Conservation (phyloP, 1,284 basidiomycete species). For the Phylloboletellus chloephorus region DNA sequence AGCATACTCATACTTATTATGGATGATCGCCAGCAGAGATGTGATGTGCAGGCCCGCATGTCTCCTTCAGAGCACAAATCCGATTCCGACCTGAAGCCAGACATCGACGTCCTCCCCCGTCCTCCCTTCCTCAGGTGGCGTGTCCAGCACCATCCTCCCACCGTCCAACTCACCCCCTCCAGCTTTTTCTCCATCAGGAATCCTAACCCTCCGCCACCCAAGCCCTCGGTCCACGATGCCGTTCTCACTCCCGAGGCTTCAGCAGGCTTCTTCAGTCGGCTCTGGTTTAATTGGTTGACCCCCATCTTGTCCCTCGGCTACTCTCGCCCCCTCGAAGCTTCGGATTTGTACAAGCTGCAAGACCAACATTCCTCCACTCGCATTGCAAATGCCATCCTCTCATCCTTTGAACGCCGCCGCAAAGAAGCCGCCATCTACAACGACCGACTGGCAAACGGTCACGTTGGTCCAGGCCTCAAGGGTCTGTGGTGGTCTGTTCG, state of each 20-base stretch:
- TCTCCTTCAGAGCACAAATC: constrained; percentile 4
- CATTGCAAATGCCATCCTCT: constrained; percentile 60
- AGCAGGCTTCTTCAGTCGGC: constrained; percentile 37
- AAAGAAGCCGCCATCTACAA: constrained; percentile 68
- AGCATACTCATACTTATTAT: too few relatives aligned
- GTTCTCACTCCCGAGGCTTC: constrained; percentile 43
- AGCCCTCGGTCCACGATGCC: constrained; percentile 42
- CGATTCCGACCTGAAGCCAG: neutral
- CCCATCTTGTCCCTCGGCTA: constrained; percentile 64
- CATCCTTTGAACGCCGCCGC: constrained; percentile 61
- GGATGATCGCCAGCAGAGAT: too few relatives aligned
- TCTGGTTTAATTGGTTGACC: constrained; percentile 68
- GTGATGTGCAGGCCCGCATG: constrained; percentile 11
- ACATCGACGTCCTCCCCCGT: neutral
- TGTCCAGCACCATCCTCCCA: neutral
- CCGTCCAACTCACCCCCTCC: constrained; percentile 3
- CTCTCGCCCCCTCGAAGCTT: constrained; percentile 72
- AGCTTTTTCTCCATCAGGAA: constrained; percentile 18
- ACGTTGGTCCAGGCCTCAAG: constrained; percentile 53
- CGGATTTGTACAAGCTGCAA: constrained; percentile 83
- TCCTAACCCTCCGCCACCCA: constrained; percentile 36
- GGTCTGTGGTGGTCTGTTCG: constrained; percentile 57
- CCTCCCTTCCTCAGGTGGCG: constrained; percentile 10
- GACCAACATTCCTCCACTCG: constrained; percentile 51
- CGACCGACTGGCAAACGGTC: constrained; percentile 54